A percentile compares a stretch with the other conserved stretches of the same genome.
Evolutionary conservation across 2,329 filamentous ascomycete genomes (phyloP).

Genomic region (Sarocladium strictum): DNA sequence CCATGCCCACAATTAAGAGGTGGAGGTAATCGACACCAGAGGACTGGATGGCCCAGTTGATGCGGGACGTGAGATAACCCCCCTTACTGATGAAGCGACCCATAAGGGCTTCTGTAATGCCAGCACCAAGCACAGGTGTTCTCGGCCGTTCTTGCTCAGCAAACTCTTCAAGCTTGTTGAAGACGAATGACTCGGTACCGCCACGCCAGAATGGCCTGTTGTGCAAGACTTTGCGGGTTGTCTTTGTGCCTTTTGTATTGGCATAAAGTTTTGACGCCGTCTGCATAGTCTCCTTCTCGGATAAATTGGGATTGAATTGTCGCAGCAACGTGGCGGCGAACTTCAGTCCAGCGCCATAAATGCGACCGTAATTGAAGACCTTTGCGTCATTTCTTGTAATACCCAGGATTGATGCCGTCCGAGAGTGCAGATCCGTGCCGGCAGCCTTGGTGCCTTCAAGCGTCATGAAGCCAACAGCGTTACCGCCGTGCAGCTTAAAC

Average conservation of each 20-base stretch:
- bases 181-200: constrained; percentile 94
- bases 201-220: constrained; percentile 87
- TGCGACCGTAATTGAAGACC: constrained; percentile 97
- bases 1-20: constrained; percentile 88
- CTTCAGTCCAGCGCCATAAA: constrained; percentile 94
- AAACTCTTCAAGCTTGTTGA: constrained; percentile 97
- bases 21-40: constrained; percentile 97
- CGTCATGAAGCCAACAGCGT: constrained; percentile 98
- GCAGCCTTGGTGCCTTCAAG: constrained; percentile 91
- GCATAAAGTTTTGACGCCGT: constrained; percentile 78
- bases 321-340: constrained; percentile 86
- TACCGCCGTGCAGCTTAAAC: constrained; percentile 91
- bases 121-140: constrained; percentile 87
- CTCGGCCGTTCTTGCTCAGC: constrained; percentile 87
- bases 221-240: constrained; percentile 63
- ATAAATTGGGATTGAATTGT: constrained; percentile 85
- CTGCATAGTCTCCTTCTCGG: constrained; percentile 69
- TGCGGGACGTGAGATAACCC: constrained; percentile 89
- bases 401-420: constrained; percentile 84
- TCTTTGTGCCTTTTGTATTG: constrained; percentile 86
- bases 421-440: constrained; percentile 89
- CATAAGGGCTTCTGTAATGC: constrained; percentile 94
- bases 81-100: constrained; percentile 80
- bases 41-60: constrained; percentile 99
- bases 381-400: constrained; percentile 96